phyloP scores from a whole-genome alignment of 192 early-diverging fungal genomes.

The Chytriomyces sp. region DNA sequence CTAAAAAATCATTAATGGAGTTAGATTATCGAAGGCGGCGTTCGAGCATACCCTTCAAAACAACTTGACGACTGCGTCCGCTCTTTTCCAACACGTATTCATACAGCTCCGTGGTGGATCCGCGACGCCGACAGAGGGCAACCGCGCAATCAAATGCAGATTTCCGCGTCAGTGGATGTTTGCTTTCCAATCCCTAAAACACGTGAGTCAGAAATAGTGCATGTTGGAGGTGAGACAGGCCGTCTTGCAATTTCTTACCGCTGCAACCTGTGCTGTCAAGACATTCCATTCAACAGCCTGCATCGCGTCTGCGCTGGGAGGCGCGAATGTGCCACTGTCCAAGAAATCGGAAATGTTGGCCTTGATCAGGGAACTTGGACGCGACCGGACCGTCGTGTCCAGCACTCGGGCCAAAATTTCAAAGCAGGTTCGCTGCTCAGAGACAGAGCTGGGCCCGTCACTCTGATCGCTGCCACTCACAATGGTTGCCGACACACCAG shows the following conservation, averaged over 20 bases:
- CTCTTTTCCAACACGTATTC: conserved; percentile 10
- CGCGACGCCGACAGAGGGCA: conserved; percentile 8
- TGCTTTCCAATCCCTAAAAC: conserved; percentile 19
- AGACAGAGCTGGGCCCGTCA: not conserved
- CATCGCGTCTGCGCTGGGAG: too few species aligned
- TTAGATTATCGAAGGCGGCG: not conserved
- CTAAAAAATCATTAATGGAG: not conserved
- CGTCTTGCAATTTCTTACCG: not conserved
- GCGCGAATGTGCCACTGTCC: too few species aligned
- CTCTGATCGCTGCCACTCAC: not conserved
- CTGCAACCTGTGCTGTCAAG: not conserved
- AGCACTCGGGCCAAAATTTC: conserved; percentile 18
- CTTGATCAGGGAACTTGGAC: not conserved
- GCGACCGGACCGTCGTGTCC: conserved; percentile 1
- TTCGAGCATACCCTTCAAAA: conserved; percentile 27
- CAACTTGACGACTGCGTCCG: conserved; percentile 10
- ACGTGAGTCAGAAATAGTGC: not conserved
- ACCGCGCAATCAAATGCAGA: conserved; percentile 29
- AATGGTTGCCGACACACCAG: not conserved
- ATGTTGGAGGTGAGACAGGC: not conserved
- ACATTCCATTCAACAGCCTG: not conserved
- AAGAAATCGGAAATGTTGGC: too few species aligned
- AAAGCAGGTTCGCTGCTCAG: not conserved
- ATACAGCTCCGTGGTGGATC: conserved; percentile 12
- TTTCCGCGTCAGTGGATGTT: conserved; percentile 24